Evolutionary conservation across 352 stramenopile species (phyloP).

Genomic region (Phytophthora nicotianae): DNA sequence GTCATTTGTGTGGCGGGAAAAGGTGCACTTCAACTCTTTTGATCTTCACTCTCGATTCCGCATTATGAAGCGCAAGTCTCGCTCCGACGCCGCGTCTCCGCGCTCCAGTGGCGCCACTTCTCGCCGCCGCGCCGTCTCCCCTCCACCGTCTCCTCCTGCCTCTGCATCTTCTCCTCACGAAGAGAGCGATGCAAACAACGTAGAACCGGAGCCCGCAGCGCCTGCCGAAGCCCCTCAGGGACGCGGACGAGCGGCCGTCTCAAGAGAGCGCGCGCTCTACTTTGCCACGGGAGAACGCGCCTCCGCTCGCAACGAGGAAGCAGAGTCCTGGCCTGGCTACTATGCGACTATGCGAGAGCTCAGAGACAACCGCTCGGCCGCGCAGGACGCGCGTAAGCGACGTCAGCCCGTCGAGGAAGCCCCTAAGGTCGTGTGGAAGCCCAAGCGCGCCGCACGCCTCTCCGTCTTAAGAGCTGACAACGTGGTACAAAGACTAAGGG

Average conservation of each 20-base stretch:
- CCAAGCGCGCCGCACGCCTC: conserved; percentile 53
- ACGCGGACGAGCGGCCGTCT: conserved; percentile 36
- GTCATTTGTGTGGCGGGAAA: conserved; percentile 20
- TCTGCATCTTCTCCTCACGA: not conserved
- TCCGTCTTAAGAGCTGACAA: conserved; percentile 55
- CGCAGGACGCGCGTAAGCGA: conserved; percentile 61
- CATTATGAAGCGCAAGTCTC: conserved; percentile 41
- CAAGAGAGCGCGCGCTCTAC: conserved; percentile 50
- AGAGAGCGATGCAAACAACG: not conserved
- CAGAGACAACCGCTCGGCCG: conserved; percentile 61
- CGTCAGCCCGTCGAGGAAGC: conserved; percentile 22
- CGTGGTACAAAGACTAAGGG: conserved; percentile 52
- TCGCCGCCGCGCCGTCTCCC: not conserved
- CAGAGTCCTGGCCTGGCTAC: conserved; percentile 80
- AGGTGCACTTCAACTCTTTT: conserved; percentile 10
- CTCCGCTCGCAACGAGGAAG: conserved; percentile 2
- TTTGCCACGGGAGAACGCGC: conserved; percentile 47
- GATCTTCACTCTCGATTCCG: conserved; percentile 27
- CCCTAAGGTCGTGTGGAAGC: conserved; percentile 47
- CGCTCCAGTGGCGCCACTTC: conserved; percentile 1
- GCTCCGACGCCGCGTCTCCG: conserved; percentile 7
- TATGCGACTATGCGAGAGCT: conserved; percentile 71
- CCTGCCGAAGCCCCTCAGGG: conserved; percentile 6
- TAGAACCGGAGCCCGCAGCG: not conserved
- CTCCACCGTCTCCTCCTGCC: not conserved